Base-by-base conservation (phyloP, 805 yeast species). In the Nakazawaea populi region DNA sequence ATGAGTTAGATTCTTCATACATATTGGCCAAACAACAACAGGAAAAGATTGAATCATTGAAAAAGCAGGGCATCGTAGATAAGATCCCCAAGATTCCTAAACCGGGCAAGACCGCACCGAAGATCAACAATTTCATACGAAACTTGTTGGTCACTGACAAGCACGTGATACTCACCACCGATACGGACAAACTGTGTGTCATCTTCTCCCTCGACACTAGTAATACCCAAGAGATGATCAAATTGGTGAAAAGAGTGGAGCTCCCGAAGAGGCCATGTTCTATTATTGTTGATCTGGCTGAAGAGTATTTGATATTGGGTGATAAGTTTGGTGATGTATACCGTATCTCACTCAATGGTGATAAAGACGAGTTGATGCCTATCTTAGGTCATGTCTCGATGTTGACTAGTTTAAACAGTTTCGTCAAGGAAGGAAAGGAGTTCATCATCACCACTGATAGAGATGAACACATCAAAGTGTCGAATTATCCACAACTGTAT, bases 301-400 rank as follows among this genome's bases (percentile, higher is more conserved):
- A 77, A 53, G 56, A 61, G 6, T 67, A 69, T 11, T 66, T 91
- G 6, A 65, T 89, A 3, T 77, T 91, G 28, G 97, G 96, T 24
- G 99, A 94, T 66, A 94, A 94, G 70, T 94, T 92, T 63, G 99
- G 99, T 45, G 99, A 94, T 67, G 97, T 90, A 5, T 94, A 88
- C 64, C 65, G 76, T 1, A 71, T 89, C 38, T 69, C 75, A 2
- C 67, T 82, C 31, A 69, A 69, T 27, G 62, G 64, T 11, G 12
- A 27, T 7, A 37, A 11, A 2, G 58, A 65, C 4, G 67, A 60
- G 0, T 59, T 75, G 1, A 64, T 69, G 1, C 97, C 97, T 2
- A 74, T 92, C 6, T 70, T 92, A 49, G 99, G 99, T 6, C 99
- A 94, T 67, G 98, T 94, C 5, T 91, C 97, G 3, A 89, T 94